Evolutionary conservation across 2,329 filamentous ascomycete genomes (phyloP).

Genomic region (Fusarium papillatum): DNA sequence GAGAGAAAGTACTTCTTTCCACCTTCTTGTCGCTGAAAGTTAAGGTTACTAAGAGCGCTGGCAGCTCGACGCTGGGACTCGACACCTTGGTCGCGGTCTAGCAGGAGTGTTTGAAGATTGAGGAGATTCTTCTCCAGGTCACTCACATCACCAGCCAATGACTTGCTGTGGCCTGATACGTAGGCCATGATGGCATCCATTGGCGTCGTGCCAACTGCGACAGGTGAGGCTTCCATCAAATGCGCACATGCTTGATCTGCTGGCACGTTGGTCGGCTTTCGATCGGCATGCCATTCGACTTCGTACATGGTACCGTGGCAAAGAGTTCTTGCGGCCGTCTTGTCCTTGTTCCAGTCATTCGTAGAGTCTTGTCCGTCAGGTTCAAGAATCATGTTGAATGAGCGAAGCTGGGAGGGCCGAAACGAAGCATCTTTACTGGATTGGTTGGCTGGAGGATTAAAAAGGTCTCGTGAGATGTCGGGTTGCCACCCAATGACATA

Average conservation of each 20-base stretch:
- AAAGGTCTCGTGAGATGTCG: too few relatives aligned
- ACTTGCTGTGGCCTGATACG: constrained; percentile 28
- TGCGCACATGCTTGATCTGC: constrained; percentile 46
- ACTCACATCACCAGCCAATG: constrained; percentile 4
- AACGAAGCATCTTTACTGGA: too few relatives aligned
- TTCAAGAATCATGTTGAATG: too few relatives aligned
- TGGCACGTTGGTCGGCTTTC: constrained; percentile 45
- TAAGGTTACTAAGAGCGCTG: not conserved
- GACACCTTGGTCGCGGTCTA: constrained; percentile 49
- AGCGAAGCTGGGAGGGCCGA: too few relatives aligned
- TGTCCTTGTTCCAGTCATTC: too few relatives aligned
- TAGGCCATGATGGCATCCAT: constrained; percentile 55
- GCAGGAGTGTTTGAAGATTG: constrained; percentile 43
- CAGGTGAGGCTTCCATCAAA: constrained; percentile 17
- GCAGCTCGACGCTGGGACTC: constrained; percentile 37
- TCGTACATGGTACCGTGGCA: constrained; percentile 55
- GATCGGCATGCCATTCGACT: constrained; percentile 49
- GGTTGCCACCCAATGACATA: constrained; percentile 57
- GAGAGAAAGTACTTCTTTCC: too few relatives aligned
- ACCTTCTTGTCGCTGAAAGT: too few relatives aligned
- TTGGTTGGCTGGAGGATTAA: too few relatives aligned
- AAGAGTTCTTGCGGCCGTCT: constrained; percentile 15
- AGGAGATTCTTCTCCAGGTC: constrained; percentile 47
- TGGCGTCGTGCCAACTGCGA: constrained; percentile 52
- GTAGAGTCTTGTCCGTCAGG: too few relatives aligned